Conservation (phyloP, 768 basidiomycete genomes). For the Suillus alpinus region DNA sequence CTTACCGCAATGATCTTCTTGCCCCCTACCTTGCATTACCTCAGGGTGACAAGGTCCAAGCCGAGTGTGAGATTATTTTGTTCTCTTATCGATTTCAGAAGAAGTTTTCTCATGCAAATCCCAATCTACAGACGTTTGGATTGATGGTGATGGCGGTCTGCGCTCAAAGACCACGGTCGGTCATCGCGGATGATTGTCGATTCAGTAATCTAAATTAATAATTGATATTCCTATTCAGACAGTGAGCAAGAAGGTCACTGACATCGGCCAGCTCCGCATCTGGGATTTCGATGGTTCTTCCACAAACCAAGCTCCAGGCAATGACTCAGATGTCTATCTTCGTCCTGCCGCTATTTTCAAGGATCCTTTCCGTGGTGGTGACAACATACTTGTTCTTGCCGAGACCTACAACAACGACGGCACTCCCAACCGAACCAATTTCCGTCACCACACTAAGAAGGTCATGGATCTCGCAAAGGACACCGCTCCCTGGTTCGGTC, state of each 20-base stretch:
- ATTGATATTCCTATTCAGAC: conserved; percentile 52
- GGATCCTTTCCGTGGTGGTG: conserved; percentile 98
- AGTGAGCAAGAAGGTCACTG: conserved; percentile 78
- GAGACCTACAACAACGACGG: conserved; percentile 99
- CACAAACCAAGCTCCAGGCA: conserved; percentile 94
- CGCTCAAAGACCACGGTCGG: conserved; percentile 94
- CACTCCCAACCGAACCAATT: conserved; percentile 95
- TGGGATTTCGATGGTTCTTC: conserved; percentile 99
- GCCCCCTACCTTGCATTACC: conserved; percentile 84
- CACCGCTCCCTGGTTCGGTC: conserved; percentile 88
- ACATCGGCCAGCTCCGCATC: conserved; percentile 87
- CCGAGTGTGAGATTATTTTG: conserved; percentile 66
- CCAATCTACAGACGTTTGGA: conserved; percentile 82
- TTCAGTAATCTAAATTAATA: neutral
- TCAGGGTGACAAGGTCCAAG: conserved; percentile 92
- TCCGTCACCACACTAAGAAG: conserved; percentile 92
- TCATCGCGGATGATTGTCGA: conserved; percentile 9
- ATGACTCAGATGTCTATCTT: conserved; percentile 97
- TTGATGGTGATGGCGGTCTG: conserved; percentile 91
- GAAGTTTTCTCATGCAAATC: conserved; percentile 15
- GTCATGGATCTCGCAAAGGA: conserved; percentile 91
- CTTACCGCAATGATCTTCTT: conserved; percentile 81
- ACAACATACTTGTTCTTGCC: conserved; percentile 96
- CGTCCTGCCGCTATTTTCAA: conserved; percentile 97
- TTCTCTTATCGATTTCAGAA: conserved; percentile 7